Percentiles rank a stretch among this genome's conserved stretches.
These are phyloP conservation scores for Scutellaria baicalensis DNA, from an alignment of 257 asterid species.

Conservation along the genomic window DNA sequence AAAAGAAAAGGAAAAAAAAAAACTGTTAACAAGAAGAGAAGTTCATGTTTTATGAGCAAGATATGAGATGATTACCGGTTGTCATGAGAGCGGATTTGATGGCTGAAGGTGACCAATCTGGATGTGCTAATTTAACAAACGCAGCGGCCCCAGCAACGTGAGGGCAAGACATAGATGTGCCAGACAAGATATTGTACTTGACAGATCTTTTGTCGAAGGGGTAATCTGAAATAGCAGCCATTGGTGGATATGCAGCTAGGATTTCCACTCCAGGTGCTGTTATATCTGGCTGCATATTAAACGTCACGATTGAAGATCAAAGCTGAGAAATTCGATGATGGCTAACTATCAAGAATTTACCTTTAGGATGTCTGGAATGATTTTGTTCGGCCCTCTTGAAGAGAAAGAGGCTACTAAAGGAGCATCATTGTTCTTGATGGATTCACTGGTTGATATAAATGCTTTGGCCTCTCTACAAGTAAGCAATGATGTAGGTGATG, in stretches of 20 bases:
- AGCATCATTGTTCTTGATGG: slow-evolving; percentile 11
- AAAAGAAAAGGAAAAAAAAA: too few species aligned
- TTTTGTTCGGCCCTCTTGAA: slow-evolving; percentile 17
- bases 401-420: slow-evolving; percentile 21
- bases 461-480: slow-evolving; percentile 3
- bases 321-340: not conserved
- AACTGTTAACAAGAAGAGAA: not conserved
- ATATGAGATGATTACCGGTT: slow-evolving; percentile 14
- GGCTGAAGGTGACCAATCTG: slow-evolving; percentile 29
- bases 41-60: not conserved
- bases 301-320: not conserved
- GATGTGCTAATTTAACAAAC: slow-evolving; percentile 16
- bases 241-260: slow-evolving; percentile 23
- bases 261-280: slow-evolving; percentile 32
- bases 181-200: slow-evolving; percentile 15
- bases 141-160: slow-evolving; percentile 32
- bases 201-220: slow-evolving; percentile 10
- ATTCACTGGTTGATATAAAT: slow-evolving; percentile 14
- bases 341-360: not conserved
- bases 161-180: slow-evolving; percentile 26
- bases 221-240: slow-evolving; percentile 1
- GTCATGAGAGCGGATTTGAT: slow-evolving; percentile 29
- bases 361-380: slow-evolving; percentile 17
- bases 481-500: not conserved
- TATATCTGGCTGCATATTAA: slow-evolving; percentile 20